Evolutionary conservation across 2,329 filamentous ascomycete species (phyloP).

Genomic region (Cyclaneusma minus): DNA sequence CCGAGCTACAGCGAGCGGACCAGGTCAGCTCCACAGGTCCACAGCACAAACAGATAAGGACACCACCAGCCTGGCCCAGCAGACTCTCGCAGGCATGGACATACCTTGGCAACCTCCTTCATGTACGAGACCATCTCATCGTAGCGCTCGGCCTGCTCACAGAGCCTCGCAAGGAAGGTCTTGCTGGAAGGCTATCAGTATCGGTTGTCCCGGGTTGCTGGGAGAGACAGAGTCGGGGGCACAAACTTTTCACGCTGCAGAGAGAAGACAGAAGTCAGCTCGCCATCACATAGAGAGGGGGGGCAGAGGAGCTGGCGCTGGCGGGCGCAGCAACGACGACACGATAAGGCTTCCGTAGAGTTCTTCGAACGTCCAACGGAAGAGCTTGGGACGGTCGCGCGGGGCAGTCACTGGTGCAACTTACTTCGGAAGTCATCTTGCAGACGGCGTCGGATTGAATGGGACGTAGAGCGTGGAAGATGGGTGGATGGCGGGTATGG

Average conservation of each 20-base stretch:
- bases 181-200: constrained; percentile 47
- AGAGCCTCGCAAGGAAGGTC: constrained; percentile 98
- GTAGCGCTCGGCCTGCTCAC: constrained; percentile 99
- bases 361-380: not conserved
- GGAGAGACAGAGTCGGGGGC: constrained; percentile 2
- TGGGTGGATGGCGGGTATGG: constrained; percentile 1
- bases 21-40: constrained; percentile 12
- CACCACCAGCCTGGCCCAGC: constrained; percentile 1
- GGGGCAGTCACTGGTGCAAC: constrained; percentile 8
- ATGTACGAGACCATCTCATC: constrained; percentile 99
- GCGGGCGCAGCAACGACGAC: constrained; percentile 5
- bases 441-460: not conserved
- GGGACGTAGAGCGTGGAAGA: not conserved
- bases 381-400: not conserved
- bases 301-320: constrained; percentile 7
- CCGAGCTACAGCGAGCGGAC: constrained; percentile 32
- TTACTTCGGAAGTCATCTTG: constrained; percentile 21
- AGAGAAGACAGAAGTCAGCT: constrained; percentile 11
- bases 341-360: constrained; percentile 1
- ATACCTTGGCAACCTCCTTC: constrained; percentile 97
- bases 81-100: constrained; percentile 13
- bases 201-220: constrained; percentile 3
- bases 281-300: constrained; percentile 4
- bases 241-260: constrained; percentile 20
- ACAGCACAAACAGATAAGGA: too few relatives aligned